phyloP scores from a whole-genome alignment of 768 basidiomycete species.

The Leccinum ochraceum region DNA sequence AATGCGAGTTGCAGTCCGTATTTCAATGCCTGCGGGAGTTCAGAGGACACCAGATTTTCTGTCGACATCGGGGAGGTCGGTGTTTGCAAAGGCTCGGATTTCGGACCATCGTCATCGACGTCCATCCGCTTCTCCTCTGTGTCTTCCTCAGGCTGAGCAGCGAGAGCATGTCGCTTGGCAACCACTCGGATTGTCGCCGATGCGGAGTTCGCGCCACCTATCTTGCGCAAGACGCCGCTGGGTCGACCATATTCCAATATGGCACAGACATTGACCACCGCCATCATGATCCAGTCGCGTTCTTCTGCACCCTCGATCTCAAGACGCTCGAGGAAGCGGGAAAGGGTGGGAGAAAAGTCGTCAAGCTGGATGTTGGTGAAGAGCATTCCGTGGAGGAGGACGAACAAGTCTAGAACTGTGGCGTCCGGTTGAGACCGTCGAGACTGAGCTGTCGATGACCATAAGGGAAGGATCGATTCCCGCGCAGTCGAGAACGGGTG shows the following conservation, averaged over 20 bases:
- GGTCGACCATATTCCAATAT: conserved; percentile 87
- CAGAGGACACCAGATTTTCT: conserved; percentile 37
- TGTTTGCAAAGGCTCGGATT: conserved; percentile 18
- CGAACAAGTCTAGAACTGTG: conserved; percentile 74
- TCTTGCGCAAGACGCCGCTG: conserved; percentile 65
- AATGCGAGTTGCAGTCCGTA: conserved; percentile 81
- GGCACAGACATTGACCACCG: conserved; percentile 74
- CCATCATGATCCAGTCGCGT: conserved; percentile 98
- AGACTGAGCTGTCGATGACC: conserved; percentile 65
- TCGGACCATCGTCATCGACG: conserved; percentile 52
- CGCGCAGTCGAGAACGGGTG: conserved; percentile 88
- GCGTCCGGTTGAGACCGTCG: conserved; percentile 78
- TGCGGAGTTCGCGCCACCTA: conserved; percentile 48
- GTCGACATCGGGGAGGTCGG: conserved; percentile 32
- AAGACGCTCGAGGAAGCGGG: conserved; percentile 84
- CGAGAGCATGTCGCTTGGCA: conserved; percentile 44
- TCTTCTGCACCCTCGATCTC: conserved; percentile 79
- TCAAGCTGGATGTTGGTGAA: conserved; percentile 96
- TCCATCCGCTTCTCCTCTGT: conserved; percentile 62
- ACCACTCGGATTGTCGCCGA: conserved; percentile 47
- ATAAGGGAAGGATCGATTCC: conserved; percentile 87
- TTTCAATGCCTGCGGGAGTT: conserved; percentile 66
- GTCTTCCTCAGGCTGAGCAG: conserved; percentile 33
- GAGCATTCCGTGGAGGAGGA: conserved; percentile 94
- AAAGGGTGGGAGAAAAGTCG: conserved; percentile 79